Base-by-base conservation (phyloP, 495 filamentous ascomycete species). In the Talaromyces stipitatus region DNA sequence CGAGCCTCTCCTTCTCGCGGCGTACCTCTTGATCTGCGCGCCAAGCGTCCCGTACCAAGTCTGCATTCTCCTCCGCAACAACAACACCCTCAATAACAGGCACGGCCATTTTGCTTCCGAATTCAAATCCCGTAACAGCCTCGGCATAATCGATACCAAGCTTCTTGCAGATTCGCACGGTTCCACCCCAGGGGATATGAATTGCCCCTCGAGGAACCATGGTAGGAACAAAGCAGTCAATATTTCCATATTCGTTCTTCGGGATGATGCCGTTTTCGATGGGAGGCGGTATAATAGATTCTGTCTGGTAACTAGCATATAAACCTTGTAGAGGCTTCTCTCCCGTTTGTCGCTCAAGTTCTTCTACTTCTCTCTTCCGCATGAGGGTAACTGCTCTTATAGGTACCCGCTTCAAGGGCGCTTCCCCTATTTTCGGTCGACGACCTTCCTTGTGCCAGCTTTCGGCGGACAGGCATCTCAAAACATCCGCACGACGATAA, bases 371-470 rank as follows among this genome's bases (percentile, higher is more conserved):
- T 48, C 91, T 88, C 65, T 92, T 92, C 33, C 92, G 83, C 41
- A 86, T 86, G 12, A 90, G 82, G 0, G 94, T 97, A 6, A 95
- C 92, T 33, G 91, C 94, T 29, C 94, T 87, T 64, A 92, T 89
- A 9, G 92, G 90, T 0, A 96, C 94, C 32, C 78, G 78, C 65
- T 99, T 99, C 38, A 96, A 72, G 0, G 92, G 87, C 30, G 84
- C 72, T 57, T 85, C 81, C 20, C 89, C 90, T 0, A 75, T 64
- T 10, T 78, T 81, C 10, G 95, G 78, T 29, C 82, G 84, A 1
- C 92, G 84, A 22, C 94, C 94, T 79, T 97, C 95, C 65, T 96
- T 95, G 64, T 96, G 95, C 95, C 95, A 97, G 46, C 87, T 95
- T 64, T 99, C 94, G 14, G 86, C 86, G n/a, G 86, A 91, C 64